phyloP scores from a whole-genome alignment of 192 early-diverging fungal genomes.

The Backusella circina region DNA sequence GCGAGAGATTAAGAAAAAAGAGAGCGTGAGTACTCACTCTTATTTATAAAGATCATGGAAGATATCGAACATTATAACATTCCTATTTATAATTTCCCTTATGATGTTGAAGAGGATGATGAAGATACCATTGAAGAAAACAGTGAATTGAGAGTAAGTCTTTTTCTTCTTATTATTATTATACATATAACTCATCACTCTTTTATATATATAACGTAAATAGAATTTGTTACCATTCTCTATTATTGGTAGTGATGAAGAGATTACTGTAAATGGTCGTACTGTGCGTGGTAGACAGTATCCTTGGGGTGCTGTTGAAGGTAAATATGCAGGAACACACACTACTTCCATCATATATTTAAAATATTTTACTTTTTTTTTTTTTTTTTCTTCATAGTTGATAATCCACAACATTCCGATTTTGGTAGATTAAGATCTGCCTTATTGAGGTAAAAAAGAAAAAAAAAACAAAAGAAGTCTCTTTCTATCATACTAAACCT shows the following conservation, averaged over 20 bases:
- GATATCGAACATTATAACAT: constrained; percentile 95
- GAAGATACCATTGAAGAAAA: constrained; percentile 99
- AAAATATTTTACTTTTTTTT: too few species aligned
- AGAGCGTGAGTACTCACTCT: constrained; percentile 41
- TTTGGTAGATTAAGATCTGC: constrained; percentile 93
- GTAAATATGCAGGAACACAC: constrained; percentile 23
- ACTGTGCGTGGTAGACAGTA: constrained; percentile 90
- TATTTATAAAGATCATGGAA: constrained; percentile 73
- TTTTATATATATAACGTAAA: neutral
- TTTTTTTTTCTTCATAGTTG: constrained; percentile 48
- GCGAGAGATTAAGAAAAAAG: neutral
- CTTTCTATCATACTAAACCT: neutral
- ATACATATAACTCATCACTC: neutral
- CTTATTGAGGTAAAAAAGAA: constrained; percentile 60
- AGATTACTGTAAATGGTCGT: constrained; percentile 80
- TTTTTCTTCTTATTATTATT: neutral
- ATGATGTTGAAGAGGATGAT: constrained; percentile 92
- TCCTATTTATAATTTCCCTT: constrained; percentile 97
- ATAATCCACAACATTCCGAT: constrained; percentile 96
- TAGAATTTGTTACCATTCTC: constrained; percentile 86
- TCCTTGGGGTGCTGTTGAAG: constrained; percentile 95
- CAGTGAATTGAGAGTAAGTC: constrained; percentile 76
- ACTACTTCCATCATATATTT: too few species aligned
- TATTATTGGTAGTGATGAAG: constrained; percentile 94
- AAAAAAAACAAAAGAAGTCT: neutral